Evolutionary conservation across 108 stramenopile species (phyloP).

Genomic region (Skeletonema grethae): DNA sequence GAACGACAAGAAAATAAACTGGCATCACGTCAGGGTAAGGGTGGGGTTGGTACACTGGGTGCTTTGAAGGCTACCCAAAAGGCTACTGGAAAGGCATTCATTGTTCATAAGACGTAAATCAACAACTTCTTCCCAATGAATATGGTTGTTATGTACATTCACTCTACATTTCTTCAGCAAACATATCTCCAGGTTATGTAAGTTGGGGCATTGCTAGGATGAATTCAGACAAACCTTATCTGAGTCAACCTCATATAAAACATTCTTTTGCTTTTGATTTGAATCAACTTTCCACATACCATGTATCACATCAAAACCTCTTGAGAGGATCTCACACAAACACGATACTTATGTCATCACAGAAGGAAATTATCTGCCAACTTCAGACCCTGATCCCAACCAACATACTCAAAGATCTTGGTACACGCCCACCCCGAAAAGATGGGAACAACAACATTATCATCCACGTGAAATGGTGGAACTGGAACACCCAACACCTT

Average conservation of each 20-base stretch:
- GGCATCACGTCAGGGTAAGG: slow-evolving; percentile 55
- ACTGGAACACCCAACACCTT: slow-evolving; percentile 67
- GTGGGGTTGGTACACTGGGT: slow-evolving; percentile 76
- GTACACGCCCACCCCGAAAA: slow-evolving; percentile 71
- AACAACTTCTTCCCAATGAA: neutral
- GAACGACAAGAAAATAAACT: slow-evolving; percentile 71
- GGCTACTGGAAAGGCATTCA: slow-evolving; percentile 91
- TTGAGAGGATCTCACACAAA: neutral
- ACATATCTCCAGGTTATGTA: neutral
- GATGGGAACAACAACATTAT: slow-evolving; percentile 82
- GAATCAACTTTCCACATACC: neutral
- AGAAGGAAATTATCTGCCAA: slow-evolving; percentile 50
- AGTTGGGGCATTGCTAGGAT: neutral
- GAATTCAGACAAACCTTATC: neutral
- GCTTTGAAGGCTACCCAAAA: slow-evolving; percentile 88
- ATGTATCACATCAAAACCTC: neutral
- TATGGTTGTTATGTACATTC: neutral
- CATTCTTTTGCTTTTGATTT: neutral
- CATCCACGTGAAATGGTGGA: slow-evolving; percentile 90
- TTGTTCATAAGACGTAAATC: slow-evolving; percentile 83
- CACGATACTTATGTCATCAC: neutral
- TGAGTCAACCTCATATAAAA: neutral
- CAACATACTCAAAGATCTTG: slow-evolving; percentile 56
- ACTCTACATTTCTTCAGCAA: neutral
- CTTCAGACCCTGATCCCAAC: slow-evolving; percentile 51